Evolutionary conservation across 2,329 filamentous ascomycete genomes (phyloP), one percentile per base, ranked within the genome.

Genomic region (Ceratocystis albifundus): DNA sequence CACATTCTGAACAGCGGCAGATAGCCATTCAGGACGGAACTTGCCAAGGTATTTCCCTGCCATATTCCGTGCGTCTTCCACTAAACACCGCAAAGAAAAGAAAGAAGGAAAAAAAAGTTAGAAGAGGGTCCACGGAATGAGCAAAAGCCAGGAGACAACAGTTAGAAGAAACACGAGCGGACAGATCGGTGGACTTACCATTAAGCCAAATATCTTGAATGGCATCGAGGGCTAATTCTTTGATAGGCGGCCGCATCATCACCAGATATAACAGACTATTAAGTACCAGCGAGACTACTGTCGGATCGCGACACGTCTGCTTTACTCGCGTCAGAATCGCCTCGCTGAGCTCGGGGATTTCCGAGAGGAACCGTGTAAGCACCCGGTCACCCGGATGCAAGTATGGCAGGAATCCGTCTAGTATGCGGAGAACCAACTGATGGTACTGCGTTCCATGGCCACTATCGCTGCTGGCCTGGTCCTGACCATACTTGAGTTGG

Each of bases 311-410:
- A 71, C 86, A 88, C 71, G 88, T 79, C 44, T 78, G 76, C 75
- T 85, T 86, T 45, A 97, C 85, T 62, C 88, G 83, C 61, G 86
- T 80, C 1, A 97, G 80, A 69, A 97, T 85, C 10, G 82, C 80
- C 44, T 79, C 75, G 68, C 86, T 90, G 44, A 99, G 80, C 53
- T 88, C 86, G 0, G 94, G 94, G 44, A 99, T 86, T 75, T 99
- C 94, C 62, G 90, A 92, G 57, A 99, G 77, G 73, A 97, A 96
- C 45, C 94, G 85, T 32, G 95, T 92, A 66, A 99, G 78, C 25
- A 96, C 83, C 74, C 94, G 93, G 74, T 99, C 94, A 68, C 90
- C 88, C 1, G 87, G 84, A 73, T 96, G 91, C n/a, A 97, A 80
- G 74, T 96, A 97, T 3, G 90, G 89, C 44, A 96, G 77, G 71